phyloP scores from a whole-genome alignment of 2,329 filamentous ascomycete genomes.

The Epichloe festucae region DNA sequence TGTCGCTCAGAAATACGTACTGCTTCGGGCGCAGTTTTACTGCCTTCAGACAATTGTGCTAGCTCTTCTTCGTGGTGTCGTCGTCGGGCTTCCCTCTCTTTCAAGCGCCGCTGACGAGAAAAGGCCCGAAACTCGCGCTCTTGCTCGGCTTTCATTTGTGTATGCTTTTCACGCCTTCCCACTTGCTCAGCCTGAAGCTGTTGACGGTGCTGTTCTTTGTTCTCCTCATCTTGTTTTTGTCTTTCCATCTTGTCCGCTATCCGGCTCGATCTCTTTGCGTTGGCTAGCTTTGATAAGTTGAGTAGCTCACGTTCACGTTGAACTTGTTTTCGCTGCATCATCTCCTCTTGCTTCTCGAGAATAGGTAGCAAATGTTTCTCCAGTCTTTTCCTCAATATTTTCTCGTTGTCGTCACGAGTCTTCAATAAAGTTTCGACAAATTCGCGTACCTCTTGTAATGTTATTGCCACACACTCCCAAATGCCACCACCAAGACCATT shows the following conservation, averaged over 20 bases:
- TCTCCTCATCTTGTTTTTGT: conserved; percentile 60
- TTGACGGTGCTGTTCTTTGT: conserved; percentile 50
- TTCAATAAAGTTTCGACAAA: conserved; percentile 62
- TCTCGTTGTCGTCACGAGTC: conserved; percentile 75
- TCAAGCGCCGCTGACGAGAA: conserved; percentile 74
- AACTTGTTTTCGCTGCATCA: conserved; percentile 55
- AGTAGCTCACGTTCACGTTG: conserved; percentile 67
- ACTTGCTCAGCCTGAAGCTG: conserved; percentile 43
- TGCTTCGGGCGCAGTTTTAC: conserved; percentile 44
- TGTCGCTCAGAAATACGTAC: conserved; percentile 64
- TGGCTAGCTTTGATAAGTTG: conserved; percentile 76
- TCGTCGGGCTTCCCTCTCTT: conserved; percentile 73
- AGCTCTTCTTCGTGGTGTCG: conserved; percentile 77
- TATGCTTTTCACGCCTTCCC: conserved; percentile 54
- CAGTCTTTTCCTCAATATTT: conserved; percentile 57
- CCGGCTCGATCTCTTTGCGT: conserved; percentile 84
- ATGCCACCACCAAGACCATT: conserved; percentile 61
- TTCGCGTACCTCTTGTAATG: conserved; percentile 59
- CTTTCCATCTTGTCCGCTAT: conserved; percentile 72
- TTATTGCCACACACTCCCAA: conserved; percentile 87
- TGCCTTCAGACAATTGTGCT: conserved; percentile 63
- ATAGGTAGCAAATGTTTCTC: conserved; percentile 71
- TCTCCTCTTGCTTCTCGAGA: conserved; percentile 65
- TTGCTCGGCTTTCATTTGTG: conserved; percentile 45
- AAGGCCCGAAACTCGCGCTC: conserved; percentile 69